Base-by-base conservation (phyloP, 2,329 filamentous ascomycete genomes). In the Pseudogymnoascus sp. region DNA sequence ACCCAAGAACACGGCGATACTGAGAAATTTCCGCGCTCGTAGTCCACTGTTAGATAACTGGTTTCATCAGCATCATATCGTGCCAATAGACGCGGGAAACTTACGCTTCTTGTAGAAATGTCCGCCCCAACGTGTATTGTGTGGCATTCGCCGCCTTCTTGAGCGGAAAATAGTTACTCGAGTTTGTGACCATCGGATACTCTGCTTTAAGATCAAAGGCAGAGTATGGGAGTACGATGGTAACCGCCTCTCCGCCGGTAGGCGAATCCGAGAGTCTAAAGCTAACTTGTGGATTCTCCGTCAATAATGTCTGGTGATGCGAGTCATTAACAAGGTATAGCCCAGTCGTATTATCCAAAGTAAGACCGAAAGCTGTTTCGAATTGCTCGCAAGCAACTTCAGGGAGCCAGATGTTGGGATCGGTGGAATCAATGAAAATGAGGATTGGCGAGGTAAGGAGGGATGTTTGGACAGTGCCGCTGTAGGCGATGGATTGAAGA, bases 21-120 rank as follows among this genome's bases (percentile, higher is more conserved):
- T 42, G 77, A 77, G 62, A 78, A 78, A 2, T 68, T 67, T 0
- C 67, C 69, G 19, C 74, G 74, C 65, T 78, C 75, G 62, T 78
- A 78, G 66, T 78, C 75, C 36, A 72, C 74, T 2, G 75, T 70
- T 41, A 73, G 69, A 62, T 75, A 74, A 14, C 71, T 73, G 19
- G 8, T 41, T 41, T 41, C 7, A 19, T 41, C 8, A 41, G 38
- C 16, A 41, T 61, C 41, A n/a, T 23, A 22, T 30, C 5, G 36
- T 19, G 1, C 19, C 25, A 35, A 19, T 14, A 28, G 38, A 23
- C 22, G 11, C 9, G 25, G 42, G 23, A 16, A 28, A 63, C 39
- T 41, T 73, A 74, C 60, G 72, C 71, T 65, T 74, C 72, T 64
- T 74, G 72, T 6, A 74, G 65, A 59, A 74, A 74, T 14, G 69